Base-by-base conservation (phyloP, 176 grass and related monocot genomes). In the Avena sativa region DNA sequence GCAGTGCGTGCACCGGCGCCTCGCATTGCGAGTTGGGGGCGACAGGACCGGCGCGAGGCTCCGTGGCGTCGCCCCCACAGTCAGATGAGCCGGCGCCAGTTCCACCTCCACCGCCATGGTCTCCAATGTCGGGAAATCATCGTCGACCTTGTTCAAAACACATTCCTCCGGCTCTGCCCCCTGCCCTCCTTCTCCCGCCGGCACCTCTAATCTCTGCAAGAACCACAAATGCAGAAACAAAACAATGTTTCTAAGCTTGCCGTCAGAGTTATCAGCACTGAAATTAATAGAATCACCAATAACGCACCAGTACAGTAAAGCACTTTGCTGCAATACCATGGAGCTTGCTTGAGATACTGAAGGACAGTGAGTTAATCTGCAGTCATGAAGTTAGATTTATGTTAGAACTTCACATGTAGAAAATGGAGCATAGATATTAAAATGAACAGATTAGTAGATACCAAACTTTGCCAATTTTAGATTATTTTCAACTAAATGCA, bases 1-100 rank as follows among this genome's bases (percentile, higher is more conserved):
- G 84, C 97, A 98, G 89, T 98, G 94, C 48, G 92, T 98, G 92
- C 97, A 98, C 60, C 93, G 88, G 10, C 48, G 48, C 11, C 9
- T 12, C 48, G 0, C 10, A 12, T 50, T 50, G 9, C 48, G 48
- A 50, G 48, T 50, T 10, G 11, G 48, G 48, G 47, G 47, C 9
- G 43, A 46, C 43, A 46, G 43, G 43, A 49, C 9, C 47, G 48
- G 48, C 48, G 10, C 10, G 11, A 50, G 48, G 48, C 48, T 50
- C 48, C 48, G 10, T 50, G 48, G 48, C 11, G 48, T 50, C 48
- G 48, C 48, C 48, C 51, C 52, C 52, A 16, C 52, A 15, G 52
- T 15, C 52, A 55, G 52, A 55, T 16, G 15, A 3, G 52, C 52
- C 5, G 52, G 52, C 52, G 52, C 15, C 52, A 15, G 52, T 55